Evolutionary conservation across 2,329 filamentous ascomycete species (phyloP), one percentile per base, ranked within the genome.

Genomic region (Capronia americana): DNA sequence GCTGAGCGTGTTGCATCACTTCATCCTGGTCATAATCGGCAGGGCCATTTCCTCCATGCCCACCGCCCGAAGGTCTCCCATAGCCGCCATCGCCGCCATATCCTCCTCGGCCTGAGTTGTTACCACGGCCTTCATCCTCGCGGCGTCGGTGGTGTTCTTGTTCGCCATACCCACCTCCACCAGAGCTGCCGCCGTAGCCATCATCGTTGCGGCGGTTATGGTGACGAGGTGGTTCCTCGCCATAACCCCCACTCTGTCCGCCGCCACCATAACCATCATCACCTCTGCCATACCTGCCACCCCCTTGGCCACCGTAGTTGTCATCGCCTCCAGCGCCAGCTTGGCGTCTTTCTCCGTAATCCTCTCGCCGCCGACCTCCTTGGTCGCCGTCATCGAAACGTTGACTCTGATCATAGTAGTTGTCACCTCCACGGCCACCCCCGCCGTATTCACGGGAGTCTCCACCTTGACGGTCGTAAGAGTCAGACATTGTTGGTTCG

Each of bases 1-100:
- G 79, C 30, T 82, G 76, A 20, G 88, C 88, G 70, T 88, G 84
- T 48, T 81, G 76, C 56, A 82, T 79, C 8, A 87, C 87, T 57
- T 81, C 80, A 56, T 79, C 81, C 74, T 85, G 82, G 71, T 89
- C 85, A 69, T 85, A 80, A 68, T 80, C 79, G 28, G 57, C 56
- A 44, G 41, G 59, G 23, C 63, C 55, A 38, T 32, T 32, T 30
- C 68, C 68, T 26, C 69, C 69, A 56, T 78, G 77, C 30, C 77
- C 76, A 32, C 78, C 66, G 72, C 60, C 64, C 41, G 77, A 71
- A 34, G 57, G 54, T 34, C 65, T 68, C 14, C 69, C 70, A 48
- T 69, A 64, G 6, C 69, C 69, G 34, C 67, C 68, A 30, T 61
- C 48, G 32, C 58, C 61, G 67, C 65, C 61, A 10, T 41, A n/a